Conservation (phyloP, 352 stramenopile genomes). For the Pythium sp. region DNA sequence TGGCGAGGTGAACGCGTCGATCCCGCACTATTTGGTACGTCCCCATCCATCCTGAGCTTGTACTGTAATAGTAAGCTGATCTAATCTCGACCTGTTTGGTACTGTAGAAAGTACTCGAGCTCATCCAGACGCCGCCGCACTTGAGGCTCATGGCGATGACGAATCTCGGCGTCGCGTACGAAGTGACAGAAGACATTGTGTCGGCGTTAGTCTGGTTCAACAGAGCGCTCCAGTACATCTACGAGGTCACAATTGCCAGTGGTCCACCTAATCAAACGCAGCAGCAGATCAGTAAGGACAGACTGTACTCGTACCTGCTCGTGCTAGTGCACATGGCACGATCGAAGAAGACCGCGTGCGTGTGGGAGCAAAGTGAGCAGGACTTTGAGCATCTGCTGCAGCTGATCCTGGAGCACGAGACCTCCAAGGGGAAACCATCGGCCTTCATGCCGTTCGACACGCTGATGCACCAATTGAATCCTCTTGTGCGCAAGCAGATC, state of each 20-base stretch:
- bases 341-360: slow-evolving; percentile 45
- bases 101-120: slow-evolving; percentile 29
- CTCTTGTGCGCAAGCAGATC: slow-evolving; percentile 35
- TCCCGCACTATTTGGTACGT: slow-evolving; percentile 47
- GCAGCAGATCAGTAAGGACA: slow-evolving; percentile 9
- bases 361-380: slow-evolving; percentile 41
- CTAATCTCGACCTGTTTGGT: not conserved
- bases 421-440: slow-evolving; percentile 17
- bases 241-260: slow-evolving; percentile 5
- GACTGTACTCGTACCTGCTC: slow-evolving; percentile 20
- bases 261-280: too few species aligned
- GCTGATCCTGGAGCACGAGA: slow-evolving; percentile 30
- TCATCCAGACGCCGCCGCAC: slow-evolving; percentile 7
- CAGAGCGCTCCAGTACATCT: slow-evolving; percentile 18
- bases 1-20: slow-evolving; percentile 46
- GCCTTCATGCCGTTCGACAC: slow-evolving; percentile 72
- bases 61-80: not conserved
- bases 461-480: slow-evolving; percentile 42
- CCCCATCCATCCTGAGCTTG: not conserved
- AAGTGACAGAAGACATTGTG: slow-evolving; percentile 31
- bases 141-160: slow-evolving; percentile 29
- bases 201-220: slow-evolving; percentile 32
- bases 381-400: slow-evolving; percentile 29
- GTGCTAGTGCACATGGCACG: slow-evolving; percentile 32
- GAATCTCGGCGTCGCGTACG: slow-evolving; percentile 50